A percentile compares a stretch with the other conserved stretches of the same genome.
Conservation (phyloP, 202 grass and related monocot genomes). For the Setaria viridis region DNA sequence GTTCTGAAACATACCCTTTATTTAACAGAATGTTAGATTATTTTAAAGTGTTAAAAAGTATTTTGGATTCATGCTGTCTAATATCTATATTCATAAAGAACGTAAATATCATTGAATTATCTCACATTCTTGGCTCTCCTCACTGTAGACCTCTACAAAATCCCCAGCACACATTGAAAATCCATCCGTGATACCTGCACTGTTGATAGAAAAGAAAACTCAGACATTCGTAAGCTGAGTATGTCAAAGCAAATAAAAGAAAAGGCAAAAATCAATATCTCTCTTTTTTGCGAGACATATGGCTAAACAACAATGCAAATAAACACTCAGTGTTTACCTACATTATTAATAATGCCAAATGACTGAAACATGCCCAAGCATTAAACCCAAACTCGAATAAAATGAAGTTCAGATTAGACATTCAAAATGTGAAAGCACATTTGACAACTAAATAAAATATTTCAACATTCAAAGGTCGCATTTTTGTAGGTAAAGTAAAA, state of each 20-base stretch:
- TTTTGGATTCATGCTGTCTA: not conserved
- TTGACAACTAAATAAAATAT: conserved; percentile 32
- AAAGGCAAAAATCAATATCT: conserved; percentile 2
- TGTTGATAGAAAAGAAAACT: conserved; percentile 46
- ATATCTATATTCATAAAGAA: conserved; percentile 26
- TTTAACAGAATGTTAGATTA: conserved; percentile 14
- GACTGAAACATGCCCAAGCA: conserved; percentile 39
- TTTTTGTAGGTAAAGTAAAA: not conserved
- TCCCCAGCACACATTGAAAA: conserved; percentile 98
- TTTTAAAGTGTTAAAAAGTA: not conserved
- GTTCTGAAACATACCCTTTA: conserved; percentile 33
- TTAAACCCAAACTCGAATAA: conserved; percentile 31
- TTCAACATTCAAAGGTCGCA: conserved; percentile 29
- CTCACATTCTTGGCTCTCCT: conserved; percentile 89
- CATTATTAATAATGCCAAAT: conserved; percentile 45
- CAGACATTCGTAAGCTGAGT: conserved; percentile 27
- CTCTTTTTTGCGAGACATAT: not conserved
- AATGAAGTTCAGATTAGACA: conserved; percentile 30
- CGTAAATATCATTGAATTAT: conserved; percentile 1
- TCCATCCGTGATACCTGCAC: conserved; percentile 91
- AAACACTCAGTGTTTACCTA: conserved; percentile 43
- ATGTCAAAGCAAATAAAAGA: conserved; percentile 27
- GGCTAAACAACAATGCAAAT: conserved; percentile 11
- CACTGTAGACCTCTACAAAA: conserved; percentile 97
- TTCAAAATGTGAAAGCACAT: conserved; percentile 28